Conservation (phyloP, 164 flowering plant genomes). For the Stephania yunnanensis region DNA sequence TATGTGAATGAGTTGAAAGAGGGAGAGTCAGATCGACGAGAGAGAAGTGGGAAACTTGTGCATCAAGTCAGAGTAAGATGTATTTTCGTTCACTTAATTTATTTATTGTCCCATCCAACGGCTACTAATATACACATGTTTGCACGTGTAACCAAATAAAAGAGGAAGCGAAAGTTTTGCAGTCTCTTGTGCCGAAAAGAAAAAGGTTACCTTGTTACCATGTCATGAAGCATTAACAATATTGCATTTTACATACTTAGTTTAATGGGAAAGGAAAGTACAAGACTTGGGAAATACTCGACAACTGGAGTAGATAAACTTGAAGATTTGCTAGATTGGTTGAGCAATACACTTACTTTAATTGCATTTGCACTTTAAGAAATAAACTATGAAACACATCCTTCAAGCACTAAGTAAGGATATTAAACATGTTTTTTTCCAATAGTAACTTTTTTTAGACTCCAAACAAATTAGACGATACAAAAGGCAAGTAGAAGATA, state of each 20-base stretch:
- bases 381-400: neutral
- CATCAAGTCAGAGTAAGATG: no score
- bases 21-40: no score
- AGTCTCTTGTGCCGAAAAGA: slow-evolving; percentile 56
- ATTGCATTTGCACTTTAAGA: slow-evolving; percentile 73
- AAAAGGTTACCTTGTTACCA: slow-evolving; percentile 2
- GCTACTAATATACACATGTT: no score
- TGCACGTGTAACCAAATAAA: no score
- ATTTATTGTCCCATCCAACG: no score
- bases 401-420: neutral
- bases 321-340: slow-evolving; percentile 39
- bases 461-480: neutral
- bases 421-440: neutral
- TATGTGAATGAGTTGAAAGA: no score
- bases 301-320: slow-evolving; percentile 55
- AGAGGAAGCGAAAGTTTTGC: slow-evolving; percentile 40
- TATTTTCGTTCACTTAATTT: no score
- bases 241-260: neutral
- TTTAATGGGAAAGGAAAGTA: neutral
- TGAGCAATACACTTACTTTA: slow-evolving; percentile 51
- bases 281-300: slow-evolving; percentile 72
- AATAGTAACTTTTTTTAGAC: neutral
- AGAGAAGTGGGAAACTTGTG: no score
- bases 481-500: neutral
- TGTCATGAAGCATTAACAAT: slow-evolving; percentile 4